phyloP scores from a whole-genome alignment of 148 eudicot genomes.

The Polygonum maritimum region DNA sequence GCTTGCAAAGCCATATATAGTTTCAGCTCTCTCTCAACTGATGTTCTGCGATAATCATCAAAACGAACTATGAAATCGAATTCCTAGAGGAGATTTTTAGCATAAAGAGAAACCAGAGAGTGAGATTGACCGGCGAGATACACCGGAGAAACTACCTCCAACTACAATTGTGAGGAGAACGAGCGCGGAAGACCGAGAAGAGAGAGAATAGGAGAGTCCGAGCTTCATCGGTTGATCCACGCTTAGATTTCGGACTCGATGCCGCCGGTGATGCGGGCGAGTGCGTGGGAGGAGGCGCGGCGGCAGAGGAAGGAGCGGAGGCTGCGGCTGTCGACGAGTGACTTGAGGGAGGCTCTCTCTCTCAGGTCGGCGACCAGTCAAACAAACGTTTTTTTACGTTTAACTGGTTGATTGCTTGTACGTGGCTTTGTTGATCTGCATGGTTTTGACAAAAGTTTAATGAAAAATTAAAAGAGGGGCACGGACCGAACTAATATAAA shows the following conservation, averaged over 20 bases:
- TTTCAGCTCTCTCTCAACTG: conserved; percentile 9
- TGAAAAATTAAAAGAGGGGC: too few relatives aligned
- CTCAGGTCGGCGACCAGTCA: background rate
- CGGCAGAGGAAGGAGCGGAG: conserved; percentile 44
- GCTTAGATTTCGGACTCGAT: conserved; percentile 68
- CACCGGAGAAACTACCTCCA: background rate
- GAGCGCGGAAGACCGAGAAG: conserved; percentile 5
- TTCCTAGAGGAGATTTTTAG: background rate
- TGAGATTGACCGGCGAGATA: background rate
- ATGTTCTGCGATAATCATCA: background rate
- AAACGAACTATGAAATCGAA: background rate
- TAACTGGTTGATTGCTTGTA: too few relatives aligned
- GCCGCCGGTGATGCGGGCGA: conserved; percentile 50
- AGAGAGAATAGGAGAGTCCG: conserved; percentile 7
- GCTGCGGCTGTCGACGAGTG: conserved; percentile 34
- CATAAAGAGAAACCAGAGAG: background rate
- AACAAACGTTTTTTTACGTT: too few relatives aligned
- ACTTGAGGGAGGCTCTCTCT: conserved; percentile 35
- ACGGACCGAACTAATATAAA: too few relatives aligned
- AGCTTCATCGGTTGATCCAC: conserved; percentile 65
- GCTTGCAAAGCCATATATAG: conserved; percentile 52
- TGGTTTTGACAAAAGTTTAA: too few relatives aligned
- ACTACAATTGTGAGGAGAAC: conserved; percentile 5
- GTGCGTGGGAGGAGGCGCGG: conserved; percentile 45
- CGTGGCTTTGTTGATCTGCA: too few relatives aligned